A percentile compares a stretch with the other conserved stretches of the same genome.
Conservation (phyloP, 78 protist genomes). For the Trichosphaerium sp. region DNA sequence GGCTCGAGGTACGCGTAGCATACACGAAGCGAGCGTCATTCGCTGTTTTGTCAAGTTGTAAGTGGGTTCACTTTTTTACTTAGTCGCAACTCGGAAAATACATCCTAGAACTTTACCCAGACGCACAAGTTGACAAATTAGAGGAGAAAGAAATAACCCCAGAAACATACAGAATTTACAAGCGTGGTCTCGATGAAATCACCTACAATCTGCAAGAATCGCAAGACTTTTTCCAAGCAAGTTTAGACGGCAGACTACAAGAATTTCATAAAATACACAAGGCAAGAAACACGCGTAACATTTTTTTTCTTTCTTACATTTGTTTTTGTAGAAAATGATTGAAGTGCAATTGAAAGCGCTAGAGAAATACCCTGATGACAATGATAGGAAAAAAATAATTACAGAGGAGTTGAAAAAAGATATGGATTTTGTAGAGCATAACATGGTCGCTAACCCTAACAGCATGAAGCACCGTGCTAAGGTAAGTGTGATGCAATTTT, state of each 20-base stretch:
- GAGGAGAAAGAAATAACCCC: neutral
- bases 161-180: neutral
- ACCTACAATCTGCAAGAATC: constrained; percentile 58
- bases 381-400: constrained; percentile 21
- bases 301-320: neutral
- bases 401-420: constrained; percentile 19
- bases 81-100: constrained; percentile 22
- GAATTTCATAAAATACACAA: constrained; percentile 44
- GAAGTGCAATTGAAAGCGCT: neutral
- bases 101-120: constrained; percentile 12
- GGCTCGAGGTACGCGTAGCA: constrained; percentile 40
- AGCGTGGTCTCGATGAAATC: constrained; percentile 44
- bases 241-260: constrained; percentile 52
- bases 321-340: neutral
- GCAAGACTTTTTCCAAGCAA: constrained; percentile 50
- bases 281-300: neutral
- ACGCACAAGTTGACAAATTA: constrained; percentile 2
- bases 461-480: constrained; percentile 19
- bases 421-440: constrained; percentile 30
- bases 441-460: constrained; percentile 44
- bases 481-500: constrained; percentile 50
- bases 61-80: neutral
- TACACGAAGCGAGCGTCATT: constrained; percentile 45
- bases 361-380: constrained; percentile 8
- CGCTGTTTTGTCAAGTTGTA: constrained; percentile 35